These are phyloP conservation scores for Ganoderma resinaceum DNA, from an alignment of 1,284 basidiomycete genomes.

Conservation along the genomic window DNA sequence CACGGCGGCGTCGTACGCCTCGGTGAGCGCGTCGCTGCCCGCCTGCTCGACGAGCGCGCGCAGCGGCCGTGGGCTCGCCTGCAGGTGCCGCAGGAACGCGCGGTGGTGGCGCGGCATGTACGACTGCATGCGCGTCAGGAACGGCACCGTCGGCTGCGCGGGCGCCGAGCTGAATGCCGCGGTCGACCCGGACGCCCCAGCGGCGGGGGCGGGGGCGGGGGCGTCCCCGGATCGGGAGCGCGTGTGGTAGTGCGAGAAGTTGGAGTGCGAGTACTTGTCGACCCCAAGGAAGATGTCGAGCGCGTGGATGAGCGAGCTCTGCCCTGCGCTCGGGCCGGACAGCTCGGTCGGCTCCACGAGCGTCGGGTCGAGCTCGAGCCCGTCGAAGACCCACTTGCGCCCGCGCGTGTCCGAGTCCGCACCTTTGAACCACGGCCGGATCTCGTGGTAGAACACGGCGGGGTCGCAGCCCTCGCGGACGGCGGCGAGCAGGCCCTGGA, in stretches of 20 bases:
- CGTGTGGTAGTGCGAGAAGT: constrained; percentile 23
- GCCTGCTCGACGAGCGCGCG: constrained; percentile 55
- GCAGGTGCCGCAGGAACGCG: constrained; percentile 85
- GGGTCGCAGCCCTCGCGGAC: constrained; percentile 83
- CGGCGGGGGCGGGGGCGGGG: neutral
- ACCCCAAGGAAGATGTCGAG: constrained; percentile 92
- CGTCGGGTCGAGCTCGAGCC: constrained; percentile 62
- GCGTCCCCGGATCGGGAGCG: too few relatives aligned
- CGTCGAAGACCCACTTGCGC: constrained; percentile 85
- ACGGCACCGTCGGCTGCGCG: constrained; percentile 47
- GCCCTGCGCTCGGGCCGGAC: constrained; percentile 91
- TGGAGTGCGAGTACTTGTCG: constrained; percentile 62
- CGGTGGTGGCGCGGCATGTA: constrained; percentile 96
- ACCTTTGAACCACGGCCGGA: constrained; percentile 94
- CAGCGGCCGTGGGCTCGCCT: constrained; percentile 63
- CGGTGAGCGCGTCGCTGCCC: constrained; percentile 46
- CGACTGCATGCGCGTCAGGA: constrained; percentile 82
- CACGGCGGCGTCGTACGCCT: constrained; percentile 81
- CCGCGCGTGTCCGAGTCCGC: constrained; percentile 69
- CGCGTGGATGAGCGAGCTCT: constrained; percentile 89
- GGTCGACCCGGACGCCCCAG: constrained; percentile 9
- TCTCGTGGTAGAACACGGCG: constrained; percentile 81
- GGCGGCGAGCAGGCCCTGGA: constrained; percentile 65
- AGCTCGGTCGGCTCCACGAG: constrained; percentile 65
- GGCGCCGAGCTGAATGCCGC: constrained; percentile 28